A percentile compares a stretch with the other conserved stretches of the same genome.
These are phyloP conservation scores for Colletotrichum magnum DNA, from an alignment of 2,329 filamentous ascomycete species.

Conservation along the genomic window DNA sequence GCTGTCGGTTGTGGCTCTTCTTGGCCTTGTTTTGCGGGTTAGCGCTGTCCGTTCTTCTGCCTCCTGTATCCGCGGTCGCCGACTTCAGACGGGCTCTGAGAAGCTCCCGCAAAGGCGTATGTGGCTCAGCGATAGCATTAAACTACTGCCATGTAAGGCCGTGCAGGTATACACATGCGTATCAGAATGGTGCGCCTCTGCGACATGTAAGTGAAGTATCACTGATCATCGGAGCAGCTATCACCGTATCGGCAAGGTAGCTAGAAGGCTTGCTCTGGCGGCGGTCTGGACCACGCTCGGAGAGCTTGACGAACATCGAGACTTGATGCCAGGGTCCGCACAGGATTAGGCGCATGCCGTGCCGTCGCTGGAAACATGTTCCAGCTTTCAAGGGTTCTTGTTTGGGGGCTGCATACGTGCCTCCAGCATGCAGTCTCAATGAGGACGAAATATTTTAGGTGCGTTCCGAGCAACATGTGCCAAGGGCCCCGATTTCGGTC, in stretches of 20 bases:
- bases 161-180: neutral
- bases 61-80: slow-evolving; percentile 4
- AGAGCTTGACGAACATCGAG: no score
- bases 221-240: slow-evolving; percentile 11
- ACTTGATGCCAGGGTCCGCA: slow-evolving; percentile 4
- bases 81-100: slow-evolving; percentile 12
- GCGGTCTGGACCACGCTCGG: slow-evolving; percentile 23
- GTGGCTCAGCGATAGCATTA: no score
- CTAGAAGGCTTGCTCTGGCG: neutral
- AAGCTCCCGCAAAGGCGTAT: neutral
- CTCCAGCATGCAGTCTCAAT: neutral
- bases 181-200: neutral
- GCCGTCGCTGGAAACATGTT: neutral
- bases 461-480: neutral
- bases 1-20: slow-evolving; percentile 26
- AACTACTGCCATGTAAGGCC: neutral
- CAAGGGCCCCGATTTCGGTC: neutral
- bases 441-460: neutral
- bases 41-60: neutral
- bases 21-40: slow-evolving; percentile 1
- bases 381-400: slow-evolving; percentile 4
- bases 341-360: neutral
- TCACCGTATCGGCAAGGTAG: slow-evolving; percentile 10
- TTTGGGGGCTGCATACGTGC: neutral
- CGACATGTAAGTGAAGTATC: no score